Percentiles rank a stretch among this genome's conserved stretches.
Evolutionary conservation across 1,284 basidiomycete species (phyloP).

Genomic region (Tilletia horrida): DNA sequence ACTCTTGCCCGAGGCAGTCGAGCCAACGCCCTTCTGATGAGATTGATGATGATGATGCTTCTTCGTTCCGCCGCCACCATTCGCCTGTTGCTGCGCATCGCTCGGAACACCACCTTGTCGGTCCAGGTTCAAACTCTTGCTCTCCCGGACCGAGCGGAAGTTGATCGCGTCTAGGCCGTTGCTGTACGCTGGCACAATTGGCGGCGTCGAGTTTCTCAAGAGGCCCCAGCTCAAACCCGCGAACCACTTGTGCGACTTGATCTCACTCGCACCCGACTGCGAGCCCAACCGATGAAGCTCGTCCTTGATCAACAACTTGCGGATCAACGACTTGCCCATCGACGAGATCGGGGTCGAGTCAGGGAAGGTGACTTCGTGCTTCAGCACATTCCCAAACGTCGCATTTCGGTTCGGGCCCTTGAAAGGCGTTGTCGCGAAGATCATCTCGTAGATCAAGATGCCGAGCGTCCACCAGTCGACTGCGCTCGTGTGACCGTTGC

Average conservation of each 20-base stretch:
- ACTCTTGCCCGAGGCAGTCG: conserved; percentile 36
- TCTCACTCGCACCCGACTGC: conserved; percentile 90
- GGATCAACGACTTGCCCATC: conserved; percentile 76
- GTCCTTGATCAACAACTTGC: conserved; percentile 86
- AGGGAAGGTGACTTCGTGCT: conserved; percentile 80
- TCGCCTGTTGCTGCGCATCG: conserved; percentile 30
- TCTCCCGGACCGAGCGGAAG: conserved; percentile 85
- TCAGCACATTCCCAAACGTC: conserved; percentile 92
- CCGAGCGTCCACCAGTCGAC: conserved; percentile 99
- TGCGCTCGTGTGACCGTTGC: conserved; percentile 92
- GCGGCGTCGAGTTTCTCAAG: conserved; percentile 84
- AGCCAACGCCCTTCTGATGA: conserved; percentile 15
- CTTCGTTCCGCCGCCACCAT: background rate
- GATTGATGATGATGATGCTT: background rate
- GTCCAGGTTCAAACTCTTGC: conserved; percentile 81
- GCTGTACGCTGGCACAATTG: conserved; percentile 79
- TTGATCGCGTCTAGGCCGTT: conserved; percentile 81
- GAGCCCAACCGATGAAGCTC: conserved; percentile 84
- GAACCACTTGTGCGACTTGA: conserved; percentile 99
- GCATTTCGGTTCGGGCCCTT: conserved; percentile 91
- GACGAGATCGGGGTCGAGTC: conserved; percentile 79
- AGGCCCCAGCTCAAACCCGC: conserved; percentile 92
- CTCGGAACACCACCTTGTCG: conserved; percentile 57
- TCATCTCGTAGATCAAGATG: conserved; percentile 99
- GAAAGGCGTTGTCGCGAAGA: conserved; percentile 97